Percentiles rank a stretch among this genome's conserved stretches.
phyloP scores from a whole-genome alignment of 139 green algal species.

The Tetradesmus obliquus region DNA sequence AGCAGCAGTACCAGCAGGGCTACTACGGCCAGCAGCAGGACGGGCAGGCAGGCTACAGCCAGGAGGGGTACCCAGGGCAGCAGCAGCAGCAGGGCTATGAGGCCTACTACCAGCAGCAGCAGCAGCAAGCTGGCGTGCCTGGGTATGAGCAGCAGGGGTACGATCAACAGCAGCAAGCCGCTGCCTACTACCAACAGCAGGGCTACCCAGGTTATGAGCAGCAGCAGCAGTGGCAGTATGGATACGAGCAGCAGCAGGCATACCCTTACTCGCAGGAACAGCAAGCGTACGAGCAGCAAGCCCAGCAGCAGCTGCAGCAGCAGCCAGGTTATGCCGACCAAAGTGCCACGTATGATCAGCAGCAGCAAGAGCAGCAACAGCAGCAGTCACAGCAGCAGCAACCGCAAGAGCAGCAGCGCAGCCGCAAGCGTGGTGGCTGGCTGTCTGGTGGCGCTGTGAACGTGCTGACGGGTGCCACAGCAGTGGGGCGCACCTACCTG shows the following conservation, averaged over 20 bases:
- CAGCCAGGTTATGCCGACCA: neutral
- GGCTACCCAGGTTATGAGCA: neutral
- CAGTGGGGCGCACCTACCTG: constrained; percentile 32
- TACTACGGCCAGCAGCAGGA: neutral
- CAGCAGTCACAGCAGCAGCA: constrained; percentile 19
- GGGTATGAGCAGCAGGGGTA: neutral
- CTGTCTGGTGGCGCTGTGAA: constrained; percentile 33
- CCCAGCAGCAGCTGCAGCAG: constrained; percentile 9
- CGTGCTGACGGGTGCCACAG: constrained; percentile 34
- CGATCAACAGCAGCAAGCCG: neutral
- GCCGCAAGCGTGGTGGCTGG: constrained; percentile 35
- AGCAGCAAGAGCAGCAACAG: neutral
- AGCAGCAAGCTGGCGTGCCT: neutral
- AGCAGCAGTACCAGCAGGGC: constrained; percentile 12
- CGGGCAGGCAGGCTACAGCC: neutral
- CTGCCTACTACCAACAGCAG: neutral
- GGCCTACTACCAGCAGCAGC: neutral
- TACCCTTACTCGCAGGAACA: neutral
- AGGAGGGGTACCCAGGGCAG: neutral
- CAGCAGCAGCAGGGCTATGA: neutral
- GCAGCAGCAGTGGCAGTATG: constrained; percentile 34
- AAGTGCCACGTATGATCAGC: neutral
- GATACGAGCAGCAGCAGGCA: neutral
- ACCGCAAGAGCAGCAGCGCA: neutral
- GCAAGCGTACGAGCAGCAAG: neutral